Evolutionary conservation across 306 rosid genomes (phyloP), one percentile per base, ranked within the genome.

Genomic region (Dalbergia cochinchinensis): DNA sequence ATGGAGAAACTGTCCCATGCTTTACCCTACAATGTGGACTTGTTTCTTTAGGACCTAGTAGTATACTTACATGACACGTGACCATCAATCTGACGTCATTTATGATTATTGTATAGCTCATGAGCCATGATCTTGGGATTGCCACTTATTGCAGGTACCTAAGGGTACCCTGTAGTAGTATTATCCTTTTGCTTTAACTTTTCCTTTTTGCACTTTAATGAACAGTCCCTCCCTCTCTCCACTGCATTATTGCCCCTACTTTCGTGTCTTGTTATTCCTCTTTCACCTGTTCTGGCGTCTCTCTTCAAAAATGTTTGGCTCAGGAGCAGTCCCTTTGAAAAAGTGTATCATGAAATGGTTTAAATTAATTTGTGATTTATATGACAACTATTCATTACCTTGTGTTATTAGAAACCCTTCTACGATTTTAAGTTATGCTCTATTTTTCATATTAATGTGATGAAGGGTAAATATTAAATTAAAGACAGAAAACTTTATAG

Each of bases 1-100:
- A 89, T 89, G 76, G 91, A 85, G 94, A 88, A 90, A 91, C 90
- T 91, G 98, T 88, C 97, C 80, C 94, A 37, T 33, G 88, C 94
- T 93, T 95, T 92, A 83, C 89, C 97, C 89, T 72, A 86, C 98
- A 95, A 61, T 55, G 51, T 34, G 78, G 58, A 55, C 78, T 73
- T 60, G 69, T 69, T 68, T 76, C 73, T 65, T 75, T 80, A 48
- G n/a, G 71, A 86, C 11, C 6, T 44, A 2, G 50, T 44, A 7
- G 79, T 77, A 87, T 84, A 71, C 82, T 81, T 84, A 71, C 72
- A 61, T 53, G 80, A 85, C 94, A 92, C 89, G 88, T 90, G 86
- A 82, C 69, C 69, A 39, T 54, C 78, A 69, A 66, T 65, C 61
- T 83, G 84, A 88, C 83, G 89, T 90, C 97, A 90, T 67, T 61